Percentiles rank a stretch among this genome's conserved stretches.
Conservation (phyloP, 768 basidiomycete genomes). For the Leccinellum rugosiceps region DNA sequence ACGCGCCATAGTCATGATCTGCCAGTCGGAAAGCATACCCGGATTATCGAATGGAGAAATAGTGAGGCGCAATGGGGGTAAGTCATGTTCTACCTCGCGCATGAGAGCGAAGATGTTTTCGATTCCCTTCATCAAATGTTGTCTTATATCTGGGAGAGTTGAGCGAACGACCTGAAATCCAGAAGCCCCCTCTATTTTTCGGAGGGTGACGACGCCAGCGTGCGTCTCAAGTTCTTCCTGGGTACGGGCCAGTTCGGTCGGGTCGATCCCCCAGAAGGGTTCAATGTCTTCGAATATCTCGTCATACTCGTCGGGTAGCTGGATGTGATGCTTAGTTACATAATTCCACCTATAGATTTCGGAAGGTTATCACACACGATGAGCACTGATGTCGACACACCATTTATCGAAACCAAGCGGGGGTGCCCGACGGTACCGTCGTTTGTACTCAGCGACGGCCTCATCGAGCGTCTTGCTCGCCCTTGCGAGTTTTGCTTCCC, state of each 20-base stretch:
- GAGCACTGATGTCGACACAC: conserved; percentile 21
- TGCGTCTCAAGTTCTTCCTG: conserved; percentile 23
- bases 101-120: conserved; percentile 23
- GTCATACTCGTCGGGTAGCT: conserved; percentile 47
- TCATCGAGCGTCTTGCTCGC: conserved; percentile 37
- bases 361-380: not conserved
- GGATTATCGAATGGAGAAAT: conserved; percentile 33
- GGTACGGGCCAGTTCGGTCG: conserved; percentile 18
- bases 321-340: conserved; percentile 36
- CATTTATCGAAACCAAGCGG: conserved; percentile 44
- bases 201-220: conserved; percentile 18
- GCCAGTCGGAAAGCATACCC: conserved; percentile 24
- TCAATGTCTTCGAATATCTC: conserved; percentile 39
- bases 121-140: not conserved
- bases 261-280: conserved; percentile 37
- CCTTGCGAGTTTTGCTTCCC: conserved; percentile 33
- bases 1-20: conserved; percentile 18
- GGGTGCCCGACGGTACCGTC: conserved; percentile 34
- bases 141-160: conserved; percentile 3
- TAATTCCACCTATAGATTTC: conserved; percentile 43
- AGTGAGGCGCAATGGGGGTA: conserved; percentile 33
- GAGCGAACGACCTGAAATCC: conserved; percentile 16
- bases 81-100: conserved; percentile 21
- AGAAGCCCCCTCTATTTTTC: conserved; percentile 13
- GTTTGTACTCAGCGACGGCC: conserved; percentile 38